These are phyloP conservation scores for Diaporthe ilicicola DNA, from an alignment of 2,329 filamentous ascomycete species.

Conservation along the genomic window DNA sequence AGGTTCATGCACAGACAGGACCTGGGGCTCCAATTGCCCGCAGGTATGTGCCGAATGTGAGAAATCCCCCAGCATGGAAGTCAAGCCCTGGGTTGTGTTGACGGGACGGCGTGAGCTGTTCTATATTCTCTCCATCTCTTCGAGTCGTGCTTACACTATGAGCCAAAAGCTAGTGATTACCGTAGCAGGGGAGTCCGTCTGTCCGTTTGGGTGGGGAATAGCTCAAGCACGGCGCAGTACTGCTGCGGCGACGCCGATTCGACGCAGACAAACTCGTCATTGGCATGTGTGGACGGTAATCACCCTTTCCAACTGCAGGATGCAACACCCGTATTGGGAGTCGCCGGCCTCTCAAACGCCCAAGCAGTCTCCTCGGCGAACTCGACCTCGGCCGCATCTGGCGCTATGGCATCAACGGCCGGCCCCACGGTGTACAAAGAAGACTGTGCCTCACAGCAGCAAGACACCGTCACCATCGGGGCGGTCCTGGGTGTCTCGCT, in stretches of 20 bases:
- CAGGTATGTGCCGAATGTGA: background rate
- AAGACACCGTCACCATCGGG: background rate
- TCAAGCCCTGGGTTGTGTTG: background rate
- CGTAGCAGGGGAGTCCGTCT: background rate
- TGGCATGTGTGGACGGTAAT: slow-evolving; percentile 7
- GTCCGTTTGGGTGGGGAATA: background rate
- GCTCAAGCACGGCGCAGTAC: background rate
- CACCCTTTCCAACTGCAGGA: background rate
- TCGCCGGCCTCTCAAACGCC: slow-evolving; percentile 8
- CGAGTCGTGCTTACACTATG: background rate
- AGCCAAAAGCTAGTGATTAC: background rate
- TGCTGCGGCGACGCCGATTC: slow-evolving; percentile 14
- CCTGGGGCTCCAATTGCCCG: slow-evolving; percentile 12
- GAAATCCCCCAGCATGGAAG: background rate
- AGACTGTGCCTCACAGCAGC: background rate
- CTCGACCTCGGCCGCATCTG: background rate
- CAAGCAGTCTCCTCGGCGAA: background rate
- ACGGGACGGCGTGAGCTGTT: background rate
- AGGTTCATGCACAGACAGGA: slow-evolving; percentile 15
- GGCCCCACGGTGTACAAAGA: background rate
- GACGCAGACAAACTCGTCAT: background rate
- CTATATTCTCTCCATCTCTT: background rate
- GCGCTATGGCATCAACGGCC: background rate
- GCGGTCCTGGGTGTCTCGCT: background rate
- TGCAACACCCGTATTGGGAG: background rate